Evolutionary conservation across 257 asterid genomes (phyloP).

Genomic region (Voacanga thouarsii): DNA sequence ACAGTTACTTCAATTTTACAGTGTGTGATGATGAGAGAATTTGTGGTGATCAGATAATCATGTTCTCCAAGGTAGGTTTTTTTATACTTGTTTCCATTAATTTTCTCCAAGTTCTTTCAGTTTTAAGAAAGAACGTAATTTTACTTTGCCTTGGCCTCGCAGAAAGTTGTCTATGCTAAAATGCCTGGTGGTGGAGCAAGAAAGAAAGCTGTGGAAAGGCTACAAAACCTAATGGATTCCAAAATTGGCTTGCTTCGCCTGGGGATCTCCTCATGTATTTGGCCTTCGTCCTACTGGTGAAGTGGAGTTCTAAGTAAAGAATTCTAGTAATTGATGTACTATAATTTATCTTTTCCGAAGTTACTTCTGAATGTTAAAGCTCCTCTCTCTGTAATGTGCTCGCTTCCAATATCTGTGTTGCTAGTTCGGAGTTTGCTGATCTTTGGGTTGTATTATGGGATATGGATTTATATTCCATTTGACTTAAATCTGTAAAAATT

Average conservation of each 20-base stretch:
- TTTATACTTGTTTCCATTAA: no score
- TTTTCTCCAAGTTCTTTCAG: no score
- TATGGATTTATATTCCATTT: background rate
- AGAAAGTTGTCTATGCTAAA: constrained; percentile 9
- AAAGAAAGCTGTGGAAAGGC: constrained; percentile 4
- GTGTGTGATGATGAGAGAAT: no score
- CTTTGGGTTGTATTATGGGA: background rate
- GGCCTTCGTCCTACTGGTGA: background rate
- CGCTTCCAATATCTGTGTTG: background rate
- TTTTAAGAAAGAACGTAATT: no score
- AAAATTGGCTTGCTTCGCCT: background rate
- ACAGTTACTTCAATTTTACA: no score
- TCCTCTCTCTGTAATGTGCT: background rate
- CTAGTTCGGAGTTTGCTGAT: background rate
- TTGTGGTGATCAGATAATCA: no score
- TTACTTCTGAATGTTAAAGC: background rate
- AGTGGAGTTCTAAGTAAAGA: background rate
- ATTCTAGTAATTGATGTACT: background rate
- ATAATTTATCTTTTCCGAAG: background rate
- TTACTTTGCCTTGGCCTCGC: no score
- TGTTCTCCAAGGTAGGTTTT: no score
- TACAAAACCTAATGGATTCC: background rate
- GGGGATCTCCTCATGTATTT: constrained; percentile 2
- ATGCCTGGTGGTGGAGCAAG: background rate
- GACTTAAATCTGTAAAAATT: background rate